phyloP scores from a whole-genome alignment of 2,329 filamentous ascomycete genomes.

The Ceratocystis eucalypticola region DNA sequence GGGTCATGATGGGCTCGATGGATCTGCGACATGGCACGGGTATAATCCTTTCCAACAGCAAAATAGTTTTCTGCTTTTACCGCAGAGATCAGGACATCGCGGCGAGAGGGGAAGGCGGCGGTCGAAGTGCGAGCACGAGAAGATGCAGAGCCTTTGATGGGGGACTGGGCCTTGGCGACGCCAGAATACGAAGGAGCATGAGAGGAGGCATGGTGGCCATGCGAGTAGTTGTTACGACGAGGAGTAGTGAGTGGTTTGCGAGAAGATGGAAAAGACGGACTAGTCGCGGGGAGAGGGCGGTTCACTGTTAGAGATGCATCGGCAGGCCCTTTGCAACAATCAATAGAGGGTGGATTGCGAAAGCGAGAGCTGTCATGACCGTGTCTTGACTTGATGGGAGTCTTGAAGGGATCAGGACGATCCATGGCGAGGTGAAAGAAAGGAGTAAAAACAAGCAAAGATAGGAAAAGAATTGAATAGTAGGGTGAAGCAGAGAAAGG shows the following conservation, averaged over 20 bases:
- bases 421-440: neutral
- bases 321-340: neutral
- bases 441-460: neutral
- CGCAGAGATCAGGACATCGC: neutral
- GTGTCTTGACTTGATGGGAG: neutral
- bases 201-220: neutral
- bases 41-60: neutral
- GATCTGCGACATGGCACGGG: neutral
- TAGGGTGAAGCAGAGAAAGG: neutral
- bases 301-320: neutral
- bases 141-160: neutral
- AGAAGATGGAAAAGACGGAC: neutral
- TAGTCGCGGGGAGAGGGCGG: neutral
- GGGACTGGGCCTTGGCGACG: neutral
- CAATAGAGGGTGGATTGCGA: neutral
- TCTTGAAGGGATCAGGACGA: neutral
- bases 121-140: neutral
- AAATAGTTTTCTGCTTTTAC: neutral
- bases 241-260: neutral
- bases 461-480: neutral
- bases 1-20: neutral
- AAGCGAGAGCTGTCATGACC: neutral
- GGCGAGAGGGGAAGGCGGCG: neutral
- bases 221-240: neutral
- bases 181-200: neutral